Conservation (phyloP, 2,329 filamentous ascomycete genomes). For the Cladophialophora chaetospira region DNA sequence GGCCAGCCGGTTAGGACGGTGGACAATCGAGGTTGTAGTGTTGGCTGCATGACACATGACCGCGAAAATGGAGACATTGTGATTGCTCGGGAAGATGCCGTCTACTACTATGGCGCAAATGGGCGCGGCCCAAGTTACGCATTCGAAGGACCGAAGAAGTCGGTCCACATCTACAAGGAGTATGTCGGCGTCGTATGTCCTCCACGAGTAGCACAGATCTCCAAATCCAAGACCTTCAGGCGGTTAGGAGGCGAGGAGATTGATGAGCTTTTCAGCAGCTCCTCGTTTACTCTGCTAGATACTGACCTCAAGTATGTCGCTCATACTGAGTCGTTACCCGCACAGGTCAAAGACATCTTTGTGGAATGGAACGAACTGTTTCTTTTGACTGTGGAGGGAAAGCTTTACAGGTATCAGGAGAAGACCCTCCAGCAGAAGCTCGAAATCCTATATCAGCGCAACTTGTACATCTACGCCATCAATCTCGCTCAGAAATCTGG, state of each 20-base stretch:
- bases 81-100: conserved; percentile 90
- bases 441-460: conserved; percentile 90
- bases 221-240: conserved; percentile 64
- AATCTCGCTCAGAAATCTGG: conserved; percentile 89
- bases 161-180: conserved; percentile 76
- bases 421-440: conserved; percentile 87
- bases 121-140: conserved; percentile 85
- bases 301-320: conserved; percentile 87
- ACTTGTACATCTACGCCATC: conserved; percentile 88
- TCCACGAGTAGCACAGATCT: conserved; percentile 59
- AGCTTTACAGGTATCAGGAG: conserved; percentile 88
- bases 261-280: conserved; percentile 81
- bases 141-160: conserved; percentile 86
- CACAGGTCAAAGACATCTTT: conserved; percentile 77
- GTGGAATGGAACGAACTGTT: conserved; percentile 90
- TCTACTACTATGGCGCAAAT: conserved; percentile 87
- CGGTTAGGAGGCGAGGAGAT: conserved; percentile 72
- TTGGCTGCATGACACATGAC: conserved; percentile 94
- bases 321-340: conserved; percentile 81
- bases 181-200: conserved; percentile 88
- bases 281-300: conserved; percentile 88
- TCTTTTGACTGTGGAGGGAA: conserved; percentile 87
- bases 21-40: conserved; percentile 84
- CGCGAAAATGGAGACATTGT: conserved; percentile 78
- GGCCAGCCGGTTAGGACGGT: conserved; percentile 84